Base-by-base conservation (phyloP, 2,329 filamentous ascomycete species). In the Xylaria sp. region DNA sequence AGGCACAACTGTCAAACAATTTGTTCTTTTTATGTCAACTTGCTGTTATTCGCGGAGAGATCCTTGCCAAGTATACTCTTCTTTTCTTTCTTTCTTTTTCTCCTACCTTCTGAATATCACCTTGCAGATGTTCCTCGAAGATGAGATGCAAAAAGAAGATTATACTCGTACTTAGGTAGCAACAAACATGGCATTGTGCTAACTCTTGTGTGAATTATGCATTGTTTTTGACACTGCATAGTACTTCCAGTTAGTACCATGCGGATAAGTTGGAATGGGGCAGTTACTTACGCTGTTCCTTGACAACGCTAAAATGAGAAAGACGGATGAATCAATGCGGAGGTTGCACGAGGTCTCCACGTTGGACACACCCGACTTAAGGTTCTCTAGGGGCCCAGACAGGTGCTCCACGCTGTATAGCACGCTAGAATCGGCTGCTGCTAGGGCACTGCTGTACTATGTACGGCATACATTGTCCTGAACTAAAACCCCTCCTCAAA, bases 271-370 rank as follows among this genome's bases (percentile, higher is more conserved):
- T 36, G 28, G 52, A 20, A 55, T 34, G 12, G 52, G 30, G 30
- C 36, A 20, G 53, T 39, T 34, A 10, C 8, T 8, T 25, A 25
- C n/a, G 36, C 13, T 30, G 34, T 62, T 45, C 30, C 48, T 48
- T 61, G 45, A 52, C 56, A 63, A 64, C 57, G 57, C 25, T 63
- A 46, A 69, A 63, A 66, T 69, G 60, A 66, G 39, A 20, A 64
- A 43, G 57, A 62, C 25, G 50, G 55, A 63, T 60, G 63, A 53
- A 68, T 65, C 52, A 68, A 68, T 62, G 66, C 66, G 58, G 30
- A 58, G 57, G 36, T 64, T 36, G 32, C 41, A 58, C 20, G 34
- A 57, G 23, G 52, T 57, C 34, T 45, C 46, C 48, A 25, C 39
- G 46, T 20, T 48, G 12, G 43, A 43, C 41, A 53, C 6, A 20